Percentiles rank a stretch among this genome's conserved stretches.
These are phyloP conservation scores for Candida nanaspora DNA, from an alignment of 805 yeast species.

Conservation along the genomic window DNA sequence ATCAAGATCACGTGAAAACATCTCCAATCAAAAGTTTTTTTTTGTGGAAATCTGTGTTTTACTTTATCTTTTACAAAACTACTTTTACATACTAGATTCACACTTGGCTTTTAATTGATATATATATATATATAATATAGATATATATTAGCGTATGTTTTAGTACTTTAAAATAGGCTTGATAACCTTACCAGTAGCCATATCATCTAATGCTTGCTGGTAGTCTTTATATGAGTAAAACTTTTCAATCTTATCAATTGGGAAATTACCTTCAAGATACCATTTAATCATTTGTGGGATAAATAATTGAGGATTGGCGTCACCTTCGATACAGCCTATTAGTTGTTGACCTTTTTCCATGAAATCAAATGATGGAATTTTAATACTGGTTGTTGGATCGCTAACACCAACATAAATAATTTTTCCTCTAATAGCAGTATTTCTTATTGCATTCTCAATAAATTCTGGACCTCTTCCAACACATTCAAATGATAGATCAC, in stretches of 20 bases:
- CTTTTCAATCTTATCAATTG: constrained; percentile 2
- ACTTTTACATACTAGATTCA: no score
- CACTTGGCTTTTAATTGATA: no score
- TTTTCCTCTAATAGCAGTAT: not conserved
- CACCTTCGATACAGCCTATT: constrained; percentile 2
- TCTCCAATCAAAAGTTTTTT: no score
- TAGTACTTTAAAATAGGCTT: constrained; percentile 1
- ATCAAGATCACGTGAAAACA: no score
- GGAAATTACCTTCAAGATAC: constrained; percentile 2
- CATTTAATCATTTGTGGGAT: constrained; percentile 2
- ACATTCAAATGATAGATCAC: not conserved
- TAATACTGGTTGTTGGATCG: not conserved
- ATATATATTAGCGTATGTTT: no score
- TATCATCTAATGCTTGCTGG: not conserved
- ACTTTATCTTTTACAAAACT: no score
- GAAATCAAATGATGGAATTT: not conserved
- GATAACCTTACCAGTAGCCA: constrained; percentile 1
- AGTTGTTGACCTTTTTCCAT: constrained; percentile 3
- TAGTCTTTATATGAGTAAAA: not conserved
- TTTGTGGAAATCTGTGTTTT: no score
- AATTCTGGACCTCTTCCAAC: not conserved
- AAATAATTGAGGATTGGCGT: not conserved
- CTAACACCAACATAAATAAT: constrained; percentile 1
- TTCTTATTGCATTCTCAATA: not conserved
- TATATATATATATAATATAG: no score